These are phyloP conservation scores for Tirmania nivea DNA, from an alignment of 495 filamentous ascomycete species.

Conservation along the genomic window DNA sequence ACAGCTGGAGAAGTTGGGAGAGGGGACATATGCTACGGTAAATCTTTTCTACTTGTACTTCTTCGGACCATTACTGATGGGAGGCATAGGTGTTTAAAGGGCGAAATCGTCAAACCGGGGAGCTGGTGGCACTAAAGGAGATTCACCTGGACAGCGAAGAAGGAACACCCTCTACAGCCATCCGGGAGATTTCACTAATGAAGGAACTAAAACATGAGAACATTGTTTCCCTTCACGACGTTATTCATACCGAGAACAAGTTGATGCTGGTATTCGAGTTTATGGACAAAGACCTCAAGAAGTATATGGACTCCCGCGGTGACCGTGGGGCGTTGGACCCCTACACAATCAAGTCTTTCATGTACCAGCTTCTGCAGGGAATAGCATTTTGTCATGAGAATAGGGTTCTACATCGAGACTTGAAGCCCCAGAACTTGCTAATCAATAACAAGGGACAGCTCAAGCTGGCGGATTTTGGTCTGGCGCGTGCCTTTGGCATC, in stretches of 20 bases:
- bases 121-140: constrained; percentile 93
- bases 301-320: constrained; percentile 87
- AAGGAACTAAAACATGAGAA: constrained; percentile 98
- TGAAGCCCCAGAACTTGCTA: constrained; percentile 87
- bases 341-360: constrained; percentile 83
- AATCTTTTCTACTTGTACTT: constrained; percentile 17
- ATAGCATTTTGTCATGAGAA: constrained; percentile 97
- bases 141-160: constrained; percentile 98
- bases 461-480: constrained; percentile 87
- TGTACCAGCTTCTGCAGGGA: constrained; percentile 82
- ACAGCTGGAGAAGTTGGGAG: constrained; percentile 95
- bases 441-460: constrained; percentile 82
- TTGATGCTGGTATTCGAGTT: constrained; percentile 98
- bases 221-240: constrained; percentile 92
- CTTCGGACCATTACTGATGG: neutral
- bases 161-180: constrained; percentile 92
- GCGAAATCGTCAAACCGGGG: constrained; percentile 83
- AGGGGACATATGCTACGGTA: constrained; percentile 97
- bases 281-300: constrained; percentile 98
- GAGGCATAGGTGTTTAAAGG: constrained; percentile 78
- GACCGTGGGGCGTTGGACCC: constrained; percentile 67
- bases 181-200: constrained; percentile 95
- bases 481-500: constrained; percentile 85
- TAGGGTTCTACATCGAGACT: constrained; percentile 80
- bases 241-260: constrained; percentile 98